Evolutionary conservation across 345 rosid genomes (phyloP).

Genomic region (Conringia planisiliqua): DNA sequence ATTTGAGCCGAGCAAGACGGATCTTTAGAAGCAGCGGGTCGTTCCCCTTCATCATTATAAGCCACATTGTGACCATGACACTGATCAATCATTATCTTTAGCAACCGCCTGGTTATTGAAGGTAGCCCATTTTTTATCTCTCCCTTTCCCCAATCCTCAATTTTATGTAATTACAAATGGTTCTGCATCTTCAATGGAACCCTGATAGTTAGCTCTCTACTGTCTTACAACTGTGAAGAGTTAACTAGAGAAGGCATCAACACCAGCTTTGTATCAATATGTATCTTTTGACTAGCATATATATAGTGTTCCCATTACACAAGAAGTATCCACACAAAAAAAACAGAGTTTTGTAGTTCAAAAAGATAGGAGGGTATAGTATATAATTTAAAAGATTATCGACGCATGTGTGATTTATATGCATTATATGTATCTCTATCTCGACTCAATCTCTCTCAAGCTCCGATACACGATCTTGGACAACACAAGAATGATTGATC

Average conservation of each 20-base stretch:
- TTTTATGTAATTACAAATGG: neutral
- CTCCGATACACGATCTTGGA: slow-evolving; percentile 39
- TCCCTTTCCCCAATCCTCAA: neutral
- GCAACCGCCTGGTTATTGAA: neutral
- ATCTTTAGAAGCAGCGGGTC: slow-evolving; percentile 28
- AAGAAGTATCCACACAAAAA: neutral
- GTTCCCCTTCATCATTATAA: slow-evolving; percentile 15
- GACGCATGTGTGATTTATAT: slow-evolving; percentile 18
- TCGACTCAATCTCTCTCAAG: slow-evolving; percentile 41
- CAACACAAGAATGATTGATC: slow-evolving; percentile 31
- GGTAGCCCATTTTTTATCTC: neutral
- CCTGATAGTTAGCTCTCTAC: neutral
- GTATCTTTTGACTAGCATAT: slow-evolving; percentile 12
- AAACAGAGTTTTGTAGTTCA: neutral
- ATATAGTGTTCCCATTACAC: neutral
- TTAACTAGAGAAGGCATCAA: neutral
- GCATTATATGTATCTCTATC: neutral
- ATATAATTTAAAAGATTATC: neutral
- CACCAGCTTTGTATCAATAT: neutral
- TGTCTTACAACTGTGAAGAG: neutral
- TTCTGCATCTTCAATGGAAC: neutral
- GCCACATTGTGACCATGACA: slow-evolving; percentile 11
- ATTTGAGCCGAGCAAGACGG: slow-evolving; percentile 43
- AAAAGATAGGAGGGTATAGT: neutral
- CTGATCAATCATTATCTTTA: neutral